A percentile compares a stretch with the other conserved stretches of the same genome.
These are phyloP conservation scores for Saccharomycopsis babjevae DNA, from an alignment of 805 yeast genomes.

Conservation along the genomic window DNA sequence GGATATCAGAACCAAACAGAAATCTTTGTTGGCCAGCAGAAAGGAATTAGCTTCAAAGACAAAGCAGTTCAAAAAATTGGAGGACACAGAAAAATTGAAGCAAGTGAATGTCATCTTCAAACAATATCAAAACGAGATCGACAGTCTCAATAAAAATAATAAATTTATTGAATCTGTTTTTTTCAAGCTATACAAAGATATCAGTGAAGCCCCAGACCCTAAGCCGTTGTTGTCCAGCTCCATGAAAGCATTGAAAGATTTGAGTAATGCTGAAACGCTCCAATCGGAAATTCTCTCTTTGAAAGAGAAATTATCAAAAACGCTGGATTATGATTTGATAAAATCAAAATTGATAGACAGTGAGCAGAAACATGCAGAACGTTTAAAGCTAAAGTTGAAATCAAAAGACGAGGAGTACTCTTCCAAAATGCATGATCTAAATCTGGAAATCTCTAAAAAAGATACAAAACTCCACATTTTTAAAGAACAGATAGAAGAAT, in stretches of 20 bases:
- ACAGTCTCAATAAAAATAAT: constrained; percentile 64
- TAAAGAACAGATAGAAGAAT: constrained; percentile 49
- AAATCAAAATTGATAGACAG: constrained; percentile 49
- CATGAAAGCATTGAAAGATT: constrained; percentile 48
- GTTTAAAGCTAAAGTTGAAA: constrained; percentile 40
- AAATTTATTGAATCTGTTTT: constrained; percentile 66
- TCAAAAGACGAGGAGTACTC: constrained; percentile 69
- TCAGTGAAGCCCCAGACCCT: constrained; percentile 93
- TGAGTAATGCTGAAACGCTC: constrained; percentile 42
- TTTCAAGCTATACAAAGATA: constrained; percentile 59
- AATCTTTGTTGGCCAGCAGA: constrained; percentile 55
- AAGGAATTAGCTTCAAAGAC: constrained; percentile 74
- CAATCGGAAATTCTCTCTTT: constrained; percentile 37
- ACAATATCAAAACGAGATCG: constrained; percentile 82
- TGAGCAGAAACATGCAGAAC: constrained; percentile 52
- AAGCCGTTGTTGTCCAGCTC: constrained; percentile 66
- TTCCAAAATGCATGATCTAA: constrained; percentile 63
- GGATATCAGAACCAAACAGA: constrained; percentile 61
- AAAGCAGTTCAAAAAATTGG: constrained; percentile 70
- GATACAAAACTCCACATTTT: constrained; percentile 41
- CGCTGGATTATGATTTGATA: constrained; percentile 71
- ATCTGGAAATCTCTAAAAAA: constrained; percentile 53
- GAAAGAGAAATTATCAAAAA: constrained; percentile 45
- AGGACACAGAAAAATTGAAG: constrained; percentile 53
- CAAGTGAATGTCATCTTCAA: constrained; percentile 59